phyloP scores from a whole-genome alignment of 306 rosid species.

The Quercus gilva region DNA sequence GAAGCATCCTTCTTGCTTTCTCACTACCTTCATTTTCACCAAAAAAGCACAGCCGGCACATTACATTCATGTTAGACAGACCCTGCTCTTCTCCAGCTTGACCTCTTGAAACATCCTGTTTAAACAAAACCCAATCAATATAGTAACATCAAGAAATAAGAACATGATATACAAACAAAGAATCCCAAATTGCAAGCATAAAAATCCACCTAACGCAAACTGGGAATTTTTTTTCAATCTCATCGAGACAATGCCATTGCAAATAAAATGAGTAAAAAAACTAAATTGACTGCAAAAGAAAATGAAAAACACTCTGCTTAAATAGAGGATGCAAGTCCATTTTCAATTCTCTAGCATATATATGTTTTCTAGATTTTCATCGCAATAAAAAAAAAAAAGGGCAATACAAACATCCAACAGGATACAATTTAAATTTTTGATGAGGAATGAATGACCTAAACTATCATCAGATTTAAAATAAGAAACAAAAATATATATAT shows the following conservation, averaged over 20 bases:
- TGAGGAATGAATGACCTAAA: not conserved
- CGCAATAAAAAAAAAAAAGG: not conserved
- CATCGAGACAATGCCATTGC: no score
- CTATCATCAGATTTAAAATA: not conserved
- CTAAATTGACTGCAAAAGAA: not conserved
- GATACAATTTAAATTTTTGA: not conserved
- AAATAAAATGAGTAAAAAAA: not conserved
- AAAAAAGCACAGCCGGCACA: conserved; percentile 91
- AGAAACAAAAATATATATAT: no score
- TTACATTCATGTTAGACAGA: conserved; percentile 62
- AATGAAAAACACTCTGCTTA: not conserved
- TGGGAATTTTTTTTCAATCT: not conserved
- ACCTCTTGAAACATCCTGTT: conserved; percentile 65
- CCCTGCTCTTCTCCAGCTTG: conserved; percentile 68
- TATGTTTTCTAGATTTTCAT: not conserved
- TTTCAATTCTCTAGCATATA: not conserved
- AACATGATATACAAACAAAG: not conserved
- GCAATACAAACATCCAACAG: not conserved
- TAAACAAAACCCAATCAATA: not conserved
- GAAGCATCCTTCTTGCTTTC: conserved; percentile 84
- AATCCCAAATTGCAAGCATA: not conserved
- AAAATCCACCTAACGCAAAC: not conserved
- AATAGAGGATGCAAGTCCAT: not conserved
- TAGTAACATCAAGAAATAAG: conserved; percentile 5
- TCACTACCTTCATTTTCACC: conserved; percentile 90